Conservation (phyloP, 768 basidiomycete genomes). For the Lyophyllum atratum region DNA sequence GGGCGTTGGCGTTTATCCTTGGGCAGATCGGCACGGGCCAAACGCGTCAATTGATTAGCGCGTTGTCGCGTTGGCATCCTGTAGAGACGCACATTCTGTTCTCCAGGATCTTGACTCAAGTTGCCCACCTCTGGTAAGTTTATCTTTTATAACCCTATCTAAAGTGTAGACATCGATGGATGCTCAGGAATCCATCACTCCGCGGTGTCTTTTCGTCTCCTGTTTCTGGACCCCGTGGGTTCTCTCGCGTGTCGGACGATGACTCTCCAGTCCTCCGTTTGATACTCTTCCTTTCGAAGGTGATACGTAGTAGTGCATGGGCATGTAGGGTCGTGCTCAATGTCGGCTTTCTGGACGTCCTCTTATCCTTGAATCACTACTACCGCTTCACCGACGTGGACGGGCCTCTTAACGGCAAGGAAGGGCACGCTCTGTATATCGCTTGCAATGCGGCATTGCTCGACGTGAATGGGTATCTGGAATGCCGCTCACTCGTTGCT, state of each 20-base stretch:
- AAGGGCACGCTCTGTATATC: slow-evolving; percentile 10
- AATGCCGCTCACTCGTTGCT: slow-evolving; percentile 9
- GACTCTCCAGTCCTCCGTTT: slow-evolving; percentile 10
- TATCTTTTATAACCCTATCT: background rate
- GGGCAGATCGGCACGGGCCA: slow-evolving; percentile 16
- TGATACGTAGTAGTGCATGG: slow-evolving; percentile 8
- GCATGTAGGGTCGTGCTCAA: slow-evolving; percentile 14
- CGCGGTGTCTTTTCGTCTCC: slow-evolving; percentile 17
- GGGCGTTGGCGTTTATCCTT: slow-evolving; percentile 10
- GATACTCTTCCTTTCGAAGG: slow-evolving; percentile 16
- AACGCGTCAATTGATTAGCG: slow-evolving; percentile 12
- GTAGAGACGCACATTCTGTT: slow-evolving; percentile 16
- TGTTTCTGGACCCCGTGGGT: slow-evolving; percentile 5
- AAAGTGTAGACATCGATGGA: background rate
- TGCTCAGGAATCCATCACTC: slow-evolving; percentile 15
- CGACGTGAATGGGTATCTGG: slow-evolving; percentile 15
- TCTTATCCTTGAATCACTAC: slow-evolving; percentile 11
- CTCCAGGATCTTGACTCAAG: slow-evolving; percentile 10
- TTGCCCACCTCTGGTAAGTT: slow-evolving; percentile 15
- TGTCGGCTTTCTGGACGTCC: slow-evolving; percentile 17
- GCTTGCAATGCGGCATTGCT: slow-evolving; percentile 17
- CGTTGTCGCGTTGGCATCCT: slow-evolving; percentile 13
- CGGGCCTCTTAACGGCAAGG: background rate
- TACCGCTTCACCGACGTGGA: background rate
- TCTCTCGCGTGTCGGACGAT: background rate